Evolutionary conservation across 257 asterid genomes (phyloP).

Genomic region (Solanum corneliomulleri): DNA sequence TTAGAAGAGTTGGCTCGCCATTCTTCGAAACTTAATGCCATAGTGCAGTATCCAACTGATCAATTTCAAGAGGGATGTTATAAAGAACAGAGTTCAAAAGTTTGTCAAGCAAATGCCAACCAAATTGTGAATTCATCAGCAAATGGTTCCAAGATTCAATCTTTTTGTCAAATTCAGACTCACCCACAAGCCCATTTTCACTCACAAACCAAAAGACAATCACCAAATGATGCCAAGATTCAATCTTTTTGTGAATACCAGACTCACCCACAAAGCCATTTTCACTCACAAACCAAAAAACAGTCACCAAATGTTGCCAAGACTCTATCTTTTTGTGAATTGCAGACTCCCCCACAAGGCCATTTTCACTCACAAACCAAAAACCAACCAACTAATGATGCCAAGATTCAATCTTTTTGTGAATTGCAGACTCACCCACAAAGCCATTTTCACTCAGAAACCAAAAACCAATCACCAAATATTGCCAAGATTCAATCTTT

Average conservation of each 20-base stretch:
- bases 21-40: background rate
- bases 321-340: background rate
- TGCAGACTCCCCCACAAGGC: background rate
- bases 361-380: background rate
- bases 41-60: background rate
- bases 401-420: background rate
- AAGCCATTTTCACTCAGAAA: background rate
- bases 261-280: background rate
- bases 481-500: background rate
- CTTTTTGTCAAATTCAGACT: background rate
- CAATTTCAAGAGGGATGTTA: background rate
- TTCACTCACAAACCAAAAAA: background rate
- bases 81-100: background rate
- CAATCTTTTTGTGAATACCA: background rate
- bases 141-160: background rate
- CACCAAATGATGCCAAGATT: background rate
- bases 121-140: background rate
- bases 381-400: background rate
- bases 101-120: background rate
- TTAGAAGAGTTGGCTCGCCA: background rate
- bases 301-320: background rate
- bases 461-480: background rate
- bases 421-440: background rate
- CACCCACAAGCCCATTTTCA: background rate
- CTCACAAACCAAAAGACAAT: background rate